Conservation (phyloP, 2,329 filamentous ascomycete species). For the Myrmaecium sp. region DNA sequence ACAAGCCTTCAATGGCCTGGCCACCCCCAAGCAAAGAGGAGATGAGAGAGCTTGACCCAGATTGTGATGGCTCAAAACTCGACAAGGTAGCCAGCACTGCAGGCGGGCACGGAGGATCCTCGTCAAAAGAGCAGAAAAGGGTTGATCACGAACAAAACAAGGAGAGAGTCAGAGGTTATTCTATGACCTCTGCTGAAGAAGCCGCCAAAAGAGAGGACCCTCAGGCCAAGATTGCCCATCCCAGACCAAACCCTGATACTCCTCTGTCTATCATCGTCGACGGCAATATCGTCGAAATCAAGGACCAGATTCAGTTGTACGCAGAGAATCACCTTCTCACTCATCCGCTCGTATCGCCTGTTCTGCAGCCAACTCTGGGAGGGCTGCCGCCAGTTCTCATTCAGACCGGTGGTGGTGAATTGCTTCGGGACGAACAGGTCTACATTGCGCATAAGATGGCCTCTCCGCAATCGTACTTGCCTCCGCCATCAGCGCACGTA, state of each 20-base stretch:
- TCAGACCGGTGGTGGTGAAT: constrained; percentile 73
- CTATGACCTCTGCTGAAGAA: constrained; percentile 6
- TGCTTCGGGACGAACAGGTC: constrained; percentile 85
- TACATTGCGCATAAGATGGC: constrained; percentile 91
- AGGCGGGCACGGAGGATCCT: too few species aligned
- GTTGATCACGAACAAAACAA: constrained; percentile 17
- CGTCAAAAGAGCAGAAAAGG: constrained; percentile 13
- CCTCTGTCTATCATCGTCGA: constrained; percentile 51
- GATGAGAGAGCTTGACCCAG: constrained; percentile 18
- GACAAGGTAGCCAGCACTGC: too few species aligned
- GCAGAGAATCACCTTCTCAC: constrained; percentile 70
- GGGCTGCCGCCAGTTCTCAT: constrained; percentile 79
- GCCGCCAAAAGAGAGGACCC: too few species aligned
- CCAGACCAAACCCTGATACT: constrained; percentile 5
- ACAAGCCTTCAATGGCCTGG: constrained; percentile 82
- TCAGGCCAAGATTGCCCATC: not conserved
- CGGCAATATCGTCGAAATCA: constrained; percentile 50
- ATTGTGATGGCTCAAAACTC: too few species aligned
- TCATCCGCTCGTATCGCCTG: constrained; percentile 79
- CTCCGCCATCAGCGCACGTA: constrained; percentile 25
- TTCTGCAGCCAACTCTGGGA: constrained; percentile 74
- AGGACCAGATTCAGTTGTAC: constrained; percentile 84
- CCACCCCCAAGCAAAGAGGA: constrained; percentile 77
- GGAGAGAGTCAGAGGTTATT: constrained; percentile 19
- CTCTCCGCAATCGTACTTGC: constrained; percentile 60